These are phyloP conservation scores for Arthrinium puccinioides DNA, from an alignment of 2,329 filamentous ascomycete species.

Conservation along the genomic window DNA sequence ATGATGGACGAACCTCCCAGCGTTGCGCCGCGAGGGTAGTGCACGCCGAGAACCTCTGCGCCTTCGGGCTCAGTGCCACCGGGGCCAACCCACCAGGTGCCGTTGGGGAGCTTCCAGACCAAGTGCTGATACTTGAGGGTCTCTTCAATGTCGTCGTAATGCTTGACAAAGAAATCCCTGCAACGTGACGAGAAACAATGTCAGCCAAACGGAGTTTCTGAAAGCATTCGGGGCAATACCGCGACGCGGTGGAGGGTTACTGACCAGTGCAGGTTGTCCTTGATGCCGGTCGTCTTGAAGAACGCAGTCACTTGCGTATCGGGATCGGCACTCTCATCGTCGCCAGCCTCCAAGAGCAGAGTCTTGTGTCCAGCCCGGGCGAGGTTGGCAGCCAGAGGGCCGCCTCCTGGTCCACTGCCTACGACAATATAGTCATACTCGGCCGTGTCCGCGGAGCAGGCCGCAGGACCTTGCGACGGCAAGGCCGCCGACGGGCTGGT, in stretches of 20 bases:
- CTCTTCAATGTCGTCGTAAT: conserved; percentile 43
- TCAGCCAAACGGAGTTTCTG: conserved; percentile 26
- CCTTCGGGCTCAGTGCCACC: conserved; percentile 11
- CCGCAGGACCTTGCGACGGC: not conserved
- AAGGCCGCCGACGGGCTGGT: not conserved
- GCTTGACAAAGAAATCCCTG: conserved; percentile 57
- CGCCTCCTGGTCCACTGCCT: conserved; percentile 44
- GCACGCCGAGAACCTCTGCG: conserved; percentile 16
- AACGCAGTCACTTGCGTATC: conserved; percentile 6
- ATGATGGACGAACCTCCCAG: conserved; percentile 25
- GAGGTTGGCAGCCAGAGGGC: conserved; percentile 39
- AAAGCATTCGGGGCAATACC: too few relatives aligned
- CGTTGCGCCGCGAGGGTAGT: conserved; percentile 29
- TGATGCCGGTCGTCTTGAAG: conserved; percentile 9
- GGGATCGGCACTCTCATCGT: conserved; percentile 3
- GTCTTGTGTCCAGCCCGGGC: conserved; percentile 42
- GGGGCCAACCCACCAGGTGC: conserved; percentile 25
- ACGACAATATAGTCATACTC: conserved; percentile 46
- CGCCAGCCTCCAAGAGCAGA: conserved; percentile 43
- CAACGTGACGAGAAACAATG: conserved; percentile 22
- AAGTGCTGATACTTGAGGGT: conserved; percentile 46
- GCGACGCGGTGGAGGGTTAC: conserved; percentile 1
- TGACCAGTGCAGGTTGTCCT: conserved; percentile 8
- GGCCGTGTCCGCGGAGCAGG: conserved; percentile 3
- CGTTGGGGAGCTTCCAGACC: conserved; percentile 27